Evolutionary conservation across 1,284 basidiomycete genomes (phyloP).

Genomic region (Cystobasidium pallidum): DNA sequence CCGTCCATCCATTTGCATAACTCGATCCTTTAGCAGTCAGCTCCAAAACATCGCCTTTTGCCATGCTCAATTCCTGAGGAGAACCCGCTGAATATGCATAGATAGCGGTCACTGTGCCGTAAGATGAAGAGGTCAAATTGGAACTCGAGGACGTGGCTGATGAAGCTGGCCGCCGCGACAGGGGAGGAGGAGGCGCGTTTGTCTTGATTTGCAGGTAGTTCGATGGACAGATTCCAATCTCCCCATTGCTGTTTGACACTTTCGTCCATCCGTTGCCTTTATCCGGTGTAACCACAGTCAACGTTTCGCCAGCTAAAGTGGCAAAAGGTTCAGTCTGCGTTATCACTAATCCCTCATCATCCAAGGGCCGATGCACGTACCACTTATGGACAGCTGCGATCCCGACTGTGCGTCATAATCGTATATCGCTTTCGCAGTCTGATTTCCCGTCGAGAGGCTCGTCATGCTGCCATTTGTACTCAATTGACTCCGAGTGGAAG

Average conservation of each 20-base stretch:
- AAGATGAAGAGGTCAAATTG: background rate
- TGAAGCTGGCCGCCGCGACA: constrained; percentile 33
- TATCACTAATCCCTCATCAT: background rate
- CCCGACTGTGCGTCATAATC: constrained; percentile 31
- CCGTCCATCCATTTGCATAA: constrained; percentile 36
- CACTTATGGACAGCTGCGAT: constrained; percentile 30
- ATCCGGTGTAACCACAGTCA: constrained; percentile 26
- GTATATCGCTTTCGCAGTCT: constrained; percentile 37
- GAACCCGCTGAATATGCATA: constrained; percentile 34
- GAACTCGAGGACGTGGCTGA: constrained; percentile 32
- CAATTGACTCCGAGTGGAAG: constrained; percentile 16
- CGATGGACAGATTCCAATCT: constrained; percentile 95
- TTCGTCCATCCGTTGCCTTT: constrained; percentile 78
- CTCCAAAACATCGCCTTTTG: constrained; percentile 34
- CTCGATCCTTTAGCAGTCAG: constrained; percentile 32
- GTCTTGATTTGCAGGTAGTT: constrained; percentile 82
- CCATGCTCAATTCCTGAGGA: constrained; percentile 21
- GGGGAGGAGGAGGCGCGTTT: constrained; percentile 30
- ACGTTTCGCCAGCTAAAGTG: constrained; percentile 27
- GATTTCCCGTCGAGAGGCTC: constrained; percentile 7
- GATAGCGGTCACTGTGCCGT: constrained; percentile 35
- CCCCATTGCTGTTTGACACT: constrained; percentile 72
- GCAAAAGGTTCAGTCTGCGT: background rate
- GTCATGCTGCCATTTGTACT: constrained; percentile 24
- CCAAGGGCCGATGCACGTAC: constrained; percentile 9